These are phyloP conservation scores for Rhododendron kiyosumense DNA, from an alignment of 148 eudicot genomes.

Conservation along the genomic window DNA sequence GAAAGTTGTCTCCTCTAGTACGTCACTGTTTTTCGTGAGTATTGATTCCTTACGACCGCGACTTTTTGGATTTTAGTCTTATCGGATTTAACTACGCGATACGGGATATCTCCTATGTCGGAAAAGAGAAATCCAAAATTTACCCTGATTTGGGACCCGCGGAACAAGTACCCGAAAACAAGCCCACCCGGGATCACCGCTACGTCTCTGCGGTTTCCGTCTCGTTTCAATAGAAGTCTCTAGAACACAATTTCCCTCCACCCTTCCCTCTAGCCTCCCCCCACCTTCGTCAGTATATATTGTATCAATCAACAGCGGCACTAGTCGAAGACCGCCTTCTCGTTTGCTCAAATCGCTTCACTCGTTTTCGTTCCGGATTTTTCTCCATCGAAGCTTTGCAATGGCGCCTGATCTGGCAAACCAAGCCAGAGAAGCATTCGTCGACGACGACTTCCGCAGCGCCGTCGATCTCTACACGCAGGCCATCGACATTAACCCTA, in stretches of 20 bases:
- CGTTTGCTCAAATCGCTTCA: background rate
- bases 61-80: too few relatives aligned
- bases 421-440: slow-evolving; percentile 15
- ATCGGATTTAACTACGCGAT: too few relatives aligned
- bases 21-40: too few relatives aligned
- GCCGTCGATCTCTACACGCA: slow-evolving; percentile 17
- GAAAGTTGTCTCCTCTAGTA: too few relatives aligned
- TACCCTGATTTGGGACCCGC: background rate
- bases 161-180: background rate
- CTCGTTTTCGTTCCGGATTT: background rate
- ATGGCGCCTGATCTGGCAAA: slow-evolving; percentile 10
- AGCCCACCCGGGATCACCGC: background rate
- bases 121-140: too few relatives aligned
- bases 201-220: background rate
- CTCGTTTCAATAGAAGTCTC: background rate
- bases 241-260: background rate
- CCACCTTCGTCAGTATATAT: background rate
- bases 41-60: too few relatives aligned
- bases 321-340: background rate
- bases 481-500: slow-evolving; percentile 59
- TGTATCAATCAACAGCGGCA: background rate
- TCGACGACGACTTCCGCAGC: slow-evolving; percentile 13
- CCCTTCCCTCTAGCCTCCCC: background rate
- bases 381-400: background rate
- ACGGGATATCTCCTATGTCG: too few relatives aligned